Evolutionary conservation across 768 basidiomycete genomes (phyloP).

Genomic region (Collybiopsis luxurians): DNA sequence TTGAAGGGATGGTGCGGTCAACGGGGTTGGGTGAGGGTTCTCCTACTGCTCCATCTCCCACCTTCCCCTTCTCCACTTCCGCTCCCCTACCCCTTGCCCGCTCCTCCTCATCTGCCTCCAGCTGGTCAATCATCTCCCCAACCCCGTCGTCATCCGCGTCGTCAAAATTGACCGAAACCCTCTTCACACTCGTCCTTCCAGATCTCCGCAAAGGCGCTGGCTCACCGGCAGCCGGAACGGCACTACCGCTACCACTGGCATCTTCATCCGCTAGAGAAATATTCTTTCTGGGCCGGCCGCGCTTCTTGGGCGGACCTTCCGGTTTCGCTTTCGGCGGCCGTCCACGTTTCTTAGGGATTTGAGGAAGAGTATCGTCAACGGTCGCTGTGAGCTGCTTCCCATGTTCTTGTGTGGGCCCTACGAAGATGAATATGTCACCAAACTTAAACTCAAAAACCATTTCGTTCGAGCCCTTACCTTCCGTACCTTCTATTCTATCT

Average conservation of each 20-base stretch:
- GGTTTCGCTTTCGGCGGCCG: conserved; percentile 26
- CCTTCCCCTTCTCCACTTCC: background rate
- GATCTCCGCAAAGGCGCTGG: background rate
- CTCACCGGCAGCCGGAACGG: background rate
- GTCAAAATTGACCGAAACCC: background rate
- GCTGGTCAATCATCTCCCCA: background rate
- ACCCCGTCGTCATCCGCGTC: background rate
- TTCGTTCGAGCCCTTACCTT: background rate
- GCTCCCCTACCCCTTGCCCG: background rate
- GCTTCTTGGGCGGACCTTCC: background rate
- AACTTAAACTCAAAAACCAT: background rate
- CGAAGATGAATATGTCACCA: too few species aligned
- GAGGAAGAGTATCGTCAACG: conserved; percentile 4
- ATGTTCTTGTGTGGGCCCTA: too few species aligned
- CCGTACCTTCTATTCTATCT: background rate
- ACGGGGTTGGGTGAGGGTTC: too few species aligned
- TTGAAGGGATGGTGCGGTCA: too few species aligned
- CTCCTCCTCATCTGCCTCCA: background rate
- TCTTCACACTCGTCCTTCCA: background rate
- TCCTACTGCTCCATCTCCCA: background rate
- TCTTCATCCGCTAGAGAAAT: too few species aligned
- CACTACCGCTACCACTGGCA: too few species aligned
- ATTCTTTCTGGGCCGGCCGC: background rate
- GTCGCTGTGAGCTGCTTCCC: background rate
- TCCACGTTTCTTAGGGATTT: conserved; percentile 32